Evolutionary conservation across 2,329 filamentous ascomycete genomes (phyloP).

Genomic region (Lizonia empirigonia): DNA sequence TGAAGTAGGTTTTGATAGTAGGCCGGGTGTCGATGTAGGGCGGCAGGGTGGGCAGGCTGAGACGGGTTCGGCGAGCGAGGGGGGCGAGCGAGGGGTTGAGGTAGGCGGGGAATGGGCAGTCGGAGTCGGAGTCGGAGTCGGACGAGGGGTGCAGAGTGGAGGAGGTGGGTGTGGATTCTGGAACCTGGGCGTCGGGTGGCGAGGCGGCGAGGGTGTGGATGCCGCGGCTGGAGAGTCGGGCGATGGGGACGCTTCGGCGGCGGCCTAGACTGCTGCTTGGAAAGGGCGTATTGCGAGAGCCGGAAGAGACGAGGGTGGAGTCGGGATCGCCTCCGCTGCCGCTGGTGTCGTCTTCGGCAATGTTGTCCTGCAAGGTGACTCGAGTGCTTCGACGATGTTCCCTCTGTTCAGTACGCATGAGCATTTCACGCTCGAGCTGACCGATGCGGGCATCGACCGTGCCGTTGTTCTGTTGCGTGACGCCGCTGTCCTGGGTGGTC

Average conservation of each 20-base stretch:
- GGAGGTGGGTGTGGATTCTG: conserved; percentile 30
- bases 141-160: conserved; percentile 20
- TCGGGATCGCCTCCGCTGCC: conserved; percentile 55
- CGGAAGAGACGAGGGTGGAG: conserved; percentile 39
- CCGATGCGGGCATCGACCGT: conserved; percentile 61
- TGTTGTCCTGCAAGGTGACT: conserved; percentile 28
- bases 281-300: conserved; percentile 29
- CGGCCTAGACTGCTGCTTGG: conserved; percentile 24
- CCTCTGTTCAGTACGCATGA: conserved; percentile 49
- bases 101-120: conserved; percentile 32
- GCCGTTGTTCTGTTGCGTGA: conserved; percentile 47
- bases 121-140: conserved; percentile 32
- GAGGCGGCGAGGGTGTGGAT: conserved; percentile 24
- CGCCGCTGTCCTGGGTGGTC: conserved; percentile 45
- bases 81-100: conserved; percentile 34
- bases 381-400: conserved; percentile 39
- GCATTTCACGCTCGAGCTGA: conserved; percentile 60
- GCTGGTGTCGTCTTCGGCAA: conserved; percentile 50
- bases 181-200: conserved; percentile 19
- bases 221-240: conserved; percentile 23
- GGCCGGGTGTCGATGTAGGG: conserved; percentile 61
- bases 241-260: conserved; percentile 24
- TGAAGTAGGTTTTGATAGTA: conserved; percentile 66
- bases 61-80: conserved; percentile 24
- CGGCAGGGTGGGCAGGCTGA: conserved; percentile 52